Percentiles rank a stretch among this genome's conserved stretches.
phyloP scores from a whole-genome alignment of 2,329 filamentous ascomycete genomes.

The Cladobotryum protrusum region DNA sequence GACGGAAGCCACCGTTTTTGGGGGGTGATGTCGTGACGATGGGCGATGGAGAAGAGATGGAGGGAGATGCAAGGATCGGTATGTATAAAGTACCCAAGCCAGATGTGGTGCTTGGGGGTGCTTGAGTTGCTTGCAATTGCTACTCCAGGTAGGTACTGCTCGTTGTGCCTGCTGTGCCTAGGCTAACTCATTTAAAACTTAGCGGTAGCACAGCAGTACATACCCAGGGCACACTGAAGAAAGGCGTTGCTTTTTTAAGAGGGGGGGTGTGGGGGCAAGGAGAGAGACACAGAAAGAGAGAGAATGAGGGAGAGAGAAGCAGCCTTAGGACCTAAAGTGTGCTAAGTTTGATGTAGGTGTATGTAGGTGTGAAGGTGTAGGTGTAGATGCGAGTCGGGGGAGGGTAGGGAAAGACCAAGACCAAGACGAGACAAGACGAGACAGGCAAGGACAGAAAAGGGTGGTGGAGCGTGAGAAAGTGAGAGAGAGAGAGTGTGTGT shows the following conservation, averaged over 20 bases:
- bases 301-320: too few species aligned
- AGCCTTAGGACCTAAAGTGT: too few species aligned
- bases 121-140: not conserved
- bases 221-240: too few species aligned
- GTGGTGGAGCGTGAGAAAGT: not conserved
- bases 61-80: constrained; percentile 5
- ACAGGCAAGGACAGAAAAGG: not conserved
- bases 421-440: not conserved
- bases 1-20: constrained; percentile 7
- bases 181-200: not conserved
- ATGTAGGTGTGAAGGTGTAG: not conserved
- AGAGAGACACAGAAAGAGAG: too few species aligned
- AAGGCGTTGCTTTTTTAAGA: not conserved
- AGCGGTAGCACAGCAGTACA: not conserved
- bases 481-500: not conserved
- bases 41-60: constrained; percentile 2
- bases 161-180: not conserved
- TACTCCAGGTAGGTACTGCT: not conserved
- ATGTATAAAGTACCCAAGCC: not conserved
- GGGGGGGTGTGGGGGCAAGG: not conserved
- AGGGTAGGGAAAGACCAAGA: not conserved
- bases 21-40: constrained; percentile 4
- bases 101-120: not conserved
- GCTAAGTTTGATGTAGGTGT: not conserved
- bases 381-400: not conserved